Percentiles rank a stretch among this genome's conserved stretches.
These are phyloP conservation scores for Dorcoceras hygrometricum DNA, from an alignment of 257 asterid genomes.

Conservation along the genomic window DNA sequence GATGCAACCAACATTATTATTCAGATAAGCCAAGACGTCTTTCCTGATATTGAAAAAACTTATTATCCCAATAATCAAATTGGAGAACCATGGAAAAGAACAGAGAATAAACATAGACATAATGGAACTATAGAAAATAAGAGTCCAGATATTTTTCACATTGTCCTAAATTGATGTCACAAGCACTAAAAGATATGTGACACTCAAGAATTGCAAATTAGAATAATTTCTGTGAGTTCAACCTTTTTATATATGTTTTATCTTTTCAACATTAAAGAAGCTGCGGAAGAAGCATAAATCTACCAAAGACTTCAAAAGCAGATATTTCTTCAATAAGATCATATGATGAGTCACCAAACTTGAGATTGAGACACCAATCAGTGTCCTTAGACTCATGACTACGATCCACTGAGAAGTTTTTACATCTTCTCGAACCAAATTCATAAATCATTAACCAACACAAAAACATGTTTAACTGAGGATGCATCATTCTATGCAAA, in stretches of 20 bases:
- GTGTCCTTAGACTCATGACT: constrained; percentile 5
- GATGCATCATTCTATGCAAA: constrained; percentile 16
- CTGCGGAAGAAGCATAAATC: constrained; percentile 14
- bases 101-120: constrained; percentile 14
- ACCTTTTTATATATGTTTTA: not conserved
- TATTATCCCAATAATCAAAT: not conserved
- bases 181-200: constrained; percentile 7
- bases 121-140: constrained; percentile 1
- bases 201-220: not conserved
- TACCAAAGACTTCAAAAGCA: constrained; percentile 1
- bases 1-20: constrained; percentile 12
- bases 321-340: constrained; percentile 9
- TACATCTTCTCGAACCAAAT: not conserved
- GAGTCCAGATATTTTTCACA: not conserved
- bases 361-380: not conserved
- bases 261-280: not conserved
- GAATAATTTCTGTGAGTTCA: not conserved
- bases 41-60: not conserved
- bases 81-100: constrained; percentile 1
- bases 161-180: not conserved
- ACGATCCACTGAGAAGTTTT: constrained; percentile 7
- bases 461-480: not conserved
- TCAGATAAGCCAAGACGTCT: constrained; percentile 17
- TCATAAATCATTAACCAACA: constrained; percentile 14
- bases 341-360: constrained; percentile 14